Evolutionary conservation across 2,329 filamentous ascomycete genomes (phyloP).

Genomic region (Coniosporium tulheliwenetii): DNA sequence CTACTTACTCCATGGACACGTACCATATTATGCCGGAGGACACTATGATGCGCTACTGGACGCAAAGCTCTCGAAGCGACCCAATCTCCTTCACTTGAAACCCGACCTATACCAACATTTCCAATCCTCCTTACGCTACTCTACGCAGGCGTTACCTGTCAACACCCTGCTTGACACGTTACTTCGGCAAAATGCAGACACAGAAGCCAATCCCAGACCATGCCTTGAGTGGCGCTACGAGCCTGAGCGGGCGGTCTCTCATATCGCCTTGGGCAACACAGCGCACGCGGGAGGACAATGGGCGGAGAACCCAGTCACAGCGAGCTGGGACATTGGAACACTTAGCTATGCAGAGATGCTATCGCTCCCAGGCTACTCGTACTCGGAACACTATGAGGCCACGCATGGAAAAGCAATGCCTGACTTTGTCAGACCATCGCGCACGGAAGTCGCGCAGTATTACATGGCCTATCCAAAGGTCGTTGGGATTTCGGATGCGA

Average conservation of each 20-base stretch:
- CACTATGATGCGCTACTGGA: slow-evolving; percentile 43
- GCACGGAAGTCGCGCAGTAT: slow-evolving; percentile 39
- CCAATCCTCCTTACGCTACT: slow-evolving; percentile 42
- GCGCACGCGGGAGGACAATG: slow-evolving; percentile 40
- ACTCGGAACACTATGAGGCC: slow-evolving; percentile 34
- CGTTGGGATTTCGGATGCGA: slow-evolving; percentile 33
- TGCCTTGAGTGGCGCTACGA: slow-evolving; percentile 39
- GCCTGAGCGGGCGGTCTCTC: slow-evolving; percentile 33
- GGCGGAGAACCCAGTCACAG: slow-evolving; percentile 29
- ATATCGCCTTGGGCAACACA: slow-evolving; percentile 38
- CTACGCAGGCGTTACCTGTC: slow-evolving; percentile 42
- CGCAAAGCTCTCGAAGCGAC: slow-evolving; percentile 32
- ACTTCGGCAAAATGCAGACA: slow-evolving; percentile 41
- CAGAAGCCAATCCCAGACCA: slow-evolving; percentile 34
- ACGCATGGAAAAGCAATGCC: slow-evolving; percentile 25
- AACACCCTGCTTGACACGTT: slow-evolving; percentile 46
- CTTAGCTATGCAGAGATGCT: slow-evolving; percentile 48
- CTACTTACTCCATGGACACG: slow-evolving; percentile 45
- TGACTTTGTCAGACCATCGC: slow-evolving; percentile 38
- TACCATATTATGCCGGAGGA: slow-evolving; percentile 39
- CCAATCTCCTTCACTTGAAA: slow-evolving; percentile 32
- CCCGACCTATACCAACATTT: slow-evolving; percentile 42
- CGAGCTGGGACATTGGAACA: slow-evolving; percentile 36
- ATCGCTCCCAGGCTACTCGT: slow-evolving; percentile 43
- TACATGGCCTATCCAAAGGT: slow-evolving; percentile 36